Conservation (phyloP, 2,329 filamentous ascomycete genomes). For the Bipolaris oryzae region DNA sequence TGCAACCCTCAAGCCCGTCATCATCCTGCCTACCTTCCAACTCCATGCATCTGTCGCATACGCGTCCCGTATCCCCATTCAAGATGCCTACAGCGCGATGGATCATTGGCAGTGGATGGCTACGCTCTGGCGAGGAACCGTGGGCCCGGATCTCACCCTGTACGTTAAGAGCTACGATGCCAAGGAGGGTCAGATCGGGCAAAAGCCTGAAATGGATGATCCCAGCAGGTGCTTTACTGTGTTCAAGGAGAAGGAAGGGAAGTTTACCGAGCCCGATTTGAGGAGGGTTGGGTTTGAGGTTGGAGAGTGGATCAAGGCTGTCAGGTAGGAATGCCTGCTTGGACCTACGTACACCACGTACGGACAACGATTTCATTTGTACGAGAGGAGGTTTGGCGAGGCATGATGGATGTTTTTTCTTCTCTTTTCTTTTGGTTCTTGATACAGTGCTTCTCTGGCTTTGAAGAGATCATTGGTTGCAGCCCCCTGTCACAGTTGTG, state of each 20-base stretch:
- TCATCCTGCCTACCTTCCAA: slow-evolving; percentile 79
- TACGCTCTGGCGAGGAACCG: slow-evolving; percentile 85
- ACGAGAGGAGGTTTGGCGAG: slow-evolving; percentile 7
- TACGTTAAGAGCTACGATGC: slow-evolving; percentile 59
- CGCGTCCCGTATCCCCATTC: slow-evolving; percentile 74
- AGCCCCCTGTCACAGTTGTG: background rate
- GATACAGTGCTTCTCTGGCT: background rate
- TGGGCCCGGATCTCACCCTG: slow-evolving; percentile 80
- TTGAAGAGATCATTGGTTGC: background rate
- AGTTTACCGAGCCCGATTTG: slow-evolving; percentile 59
- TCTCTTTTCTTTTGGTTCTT: background rate
- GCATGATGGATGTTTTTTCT: background rate
- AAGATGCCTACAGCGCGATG: slow-evolving; percentile 77
- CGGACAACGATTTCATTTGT: background rate
- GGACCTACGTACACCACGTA: background rate
- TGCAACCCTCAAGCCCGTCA: slow-evolving; percentile 63
- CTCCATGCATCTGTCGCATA: slow-evolving; percentile 78
- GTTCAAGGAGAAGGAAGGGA: slow-evolving; percentile 39
- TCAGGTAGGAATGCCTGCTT: slow-evolving; percentile 10
- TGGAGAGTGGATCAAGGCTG: slow-evolving; percentile 71
- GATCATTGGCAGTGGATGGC: slow-evolving; percentile 99
- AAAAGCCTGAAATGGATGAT: slow-evolving; percentile 52
- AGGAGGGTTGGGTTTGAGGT: slow-evolving; percentile 85
- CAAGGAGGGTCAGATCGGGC: slow-evolving; percentile 35
- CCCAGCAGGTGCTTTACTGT: slow-evolving; percentile 50